These are phyloP conservation scores for Daldinia sp. DNA, from an alignment of 2,329 filamentous ascomycete species.

Conservation along the genomic window DNA sequence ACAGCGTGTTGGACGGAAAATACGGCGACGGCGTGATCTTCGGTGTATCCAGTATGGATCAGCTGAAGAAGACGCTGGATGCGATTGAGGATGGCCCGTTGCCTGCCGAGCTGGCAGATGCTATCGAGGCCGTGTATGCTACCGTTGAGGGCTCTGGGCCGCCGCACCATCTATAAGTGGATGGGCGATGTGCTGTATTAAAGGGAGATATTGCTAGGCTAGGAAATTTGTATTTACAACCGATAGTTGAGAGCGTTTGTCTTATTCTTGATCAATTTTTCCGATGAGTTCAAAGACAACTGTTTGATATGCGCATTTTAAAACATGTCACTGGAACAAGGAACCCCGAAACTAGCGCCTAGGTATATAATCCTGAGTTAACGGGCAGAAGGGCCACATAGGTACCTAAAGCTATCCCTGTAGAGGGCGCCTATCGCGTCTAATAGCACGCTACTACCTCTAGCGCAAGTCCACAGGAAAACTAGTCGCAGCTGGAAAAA, in stretches of 20 bases:
- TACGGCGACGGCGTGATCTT: not conserved
- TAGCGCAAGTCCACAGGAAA: not conserved
- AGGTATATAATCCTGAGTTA: no score
- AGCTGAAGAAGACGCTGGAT: slow-evolving; percentile 49
- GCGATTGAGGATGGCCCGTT: slow-evolving; percentile 52
- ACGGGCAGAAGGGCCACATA: no score
- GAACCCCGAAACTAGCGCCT: no score
- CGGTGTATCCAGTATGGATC: slow-evolving; percentile 49
- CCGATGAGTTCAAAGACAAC: no score
- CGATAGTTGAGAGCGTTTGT: no score
- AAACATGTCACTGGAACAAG: no score
- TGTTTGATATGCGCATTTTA: no score
- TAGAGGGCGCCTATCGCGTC: not conserved
- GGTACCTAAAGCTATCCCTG: not conserved
- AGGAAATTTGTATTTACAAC: not conserved
- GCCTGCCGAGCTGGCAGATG: slow-evolving; percentile 47
- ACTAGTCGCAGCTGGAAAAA: not conserved
- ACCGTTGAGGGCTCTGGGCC: not conserved
- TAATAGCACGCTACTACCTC: not conserved
- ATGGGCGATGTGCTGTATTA: not conserved
- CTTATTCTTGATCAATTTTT: no score
- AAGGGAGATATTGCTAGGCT: not conserved
- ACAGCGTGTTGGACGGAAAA: slow-evolving; percentile 39
- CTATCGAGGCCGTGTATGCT: slow-evolving; percentile 30
- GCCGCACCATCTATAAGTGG: not conserved